Evolutionary conservation across 225 moss, liverwort and hornwort genomes (phyloP).

Genomic region (Rhytidiadelphus loreus): DNA sequence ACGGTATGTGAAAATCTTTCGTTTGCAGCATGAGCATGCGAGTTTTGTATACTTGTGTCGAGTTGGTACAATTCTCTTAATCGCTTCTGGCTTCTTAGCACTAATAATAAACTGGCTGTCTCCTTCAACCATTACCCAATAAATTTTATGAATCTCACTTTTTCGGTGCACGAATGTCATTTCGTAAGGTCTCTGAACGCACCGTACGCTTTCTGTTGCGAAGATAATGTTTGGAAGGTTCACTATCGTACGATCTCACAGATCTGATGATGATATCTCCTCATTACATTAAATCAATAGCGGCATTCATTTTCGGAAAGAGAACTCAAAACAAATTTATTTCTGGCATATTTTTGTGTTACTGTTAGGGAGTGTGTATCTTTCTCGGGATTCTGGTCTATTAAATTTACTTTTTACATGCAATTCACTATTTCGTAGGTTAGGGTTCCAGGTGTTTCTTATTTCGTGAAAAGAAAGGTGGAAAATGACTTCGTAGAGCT

Average conservation of each 20-base stretch:
- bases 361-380: rapidly evolving
- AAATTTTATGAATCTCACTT: too few species aligned
- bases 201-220: too few species aligned
- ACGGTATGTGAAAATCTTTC: not conserved
- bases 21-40: too few species aligned
- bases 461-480: too few species aligned
- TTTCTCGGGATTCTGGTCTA: not conserved
- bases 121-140: too few species aligned
- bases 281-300: too few species aligned
- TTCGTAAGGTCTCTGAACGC: not conserved
- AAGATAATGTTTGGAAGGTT: too few species aligned
- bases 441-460: not conserved
- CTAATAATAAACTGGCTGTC: too few species aligned
- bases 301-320: not conserved
- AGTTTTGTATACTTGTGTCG: too few species aligned
- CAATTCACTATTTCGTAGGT: not conserved
- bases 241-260: not conserved
- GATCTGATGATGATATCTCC: not conserved
- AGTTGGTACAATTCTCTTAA: not conserved
- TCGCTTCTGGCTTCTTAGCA: not conserved
- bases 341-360: not conserved
- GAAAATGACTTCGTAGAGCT: too few species aligned
- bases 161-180: not conserved
- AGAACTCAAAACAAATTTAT: not conserved
- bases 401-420: not conserved